Conservation (phyloP, 164 flowering plant species). For the Amborella trichopoda region DNA sequence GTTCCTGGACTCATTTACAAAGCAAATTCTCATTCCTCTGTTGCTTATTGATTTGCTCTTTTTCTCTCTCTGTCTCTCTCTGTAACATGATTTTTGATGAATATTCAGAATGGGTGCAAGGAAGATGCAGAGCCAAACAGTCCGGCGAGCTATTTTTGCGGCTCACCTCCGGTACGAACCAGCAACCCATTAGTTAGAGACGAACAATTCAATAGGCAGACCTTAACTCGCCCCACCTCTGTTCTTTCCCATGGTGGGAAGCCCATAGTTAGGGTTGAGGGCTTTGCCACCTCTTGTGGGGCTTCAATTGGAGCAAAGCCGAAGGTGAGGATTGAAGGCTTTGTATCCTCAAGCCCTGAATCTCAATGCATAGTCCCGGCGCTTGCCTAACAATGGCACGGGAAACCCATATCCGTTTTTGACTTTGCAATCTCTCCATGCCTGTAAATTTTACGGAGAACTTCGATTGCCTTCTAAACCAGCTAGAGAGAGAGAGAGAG, state of each 20-base stretch:
- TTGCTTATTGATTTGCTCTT: no score
- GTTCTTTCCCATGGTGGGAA: conserved; percentile 8
- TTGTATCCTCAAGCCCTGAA: conserved; percentile 11
- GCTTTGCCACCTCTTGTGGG: conserved; percentile 13
- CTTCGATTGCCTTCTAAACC: no score
- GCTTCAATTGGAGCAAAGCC: conserved; percentile 13
- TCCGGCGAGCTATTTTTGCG: conserved; percentile 12
- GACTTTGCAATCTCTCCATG: no score
- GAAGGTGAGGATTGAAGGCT: conserved; percentile 19
- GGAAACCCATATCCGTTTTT: no score
- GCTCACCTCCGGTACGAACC: conserved; percentile 20
- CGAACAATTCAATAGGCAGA: conserved; percentile 15
- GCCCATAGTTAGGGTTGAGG: conserved; percentile 8
- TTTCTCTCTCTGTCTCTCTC: no score
- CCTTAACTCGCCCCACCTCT: conserved; percentile 8
- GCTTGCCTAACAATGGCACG: no score
- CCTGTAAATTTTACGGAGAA: no score
- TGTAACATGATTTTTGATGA: no score
- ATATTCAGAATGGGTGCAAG: no score
- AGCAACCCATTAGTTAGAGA: conserved; percentile 16
- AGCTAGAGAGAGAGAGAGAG: no score
- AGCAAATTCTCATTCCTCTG: no score
- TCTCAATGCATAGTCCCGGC: conserved; percentile 14
- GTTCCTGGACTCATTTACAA: no score
- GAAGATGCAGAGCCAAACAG: background rate